phyloP scores from a whole-genome alignment of 1,284 basidiomycete species.

The Fomes fomentarius region DNA sequence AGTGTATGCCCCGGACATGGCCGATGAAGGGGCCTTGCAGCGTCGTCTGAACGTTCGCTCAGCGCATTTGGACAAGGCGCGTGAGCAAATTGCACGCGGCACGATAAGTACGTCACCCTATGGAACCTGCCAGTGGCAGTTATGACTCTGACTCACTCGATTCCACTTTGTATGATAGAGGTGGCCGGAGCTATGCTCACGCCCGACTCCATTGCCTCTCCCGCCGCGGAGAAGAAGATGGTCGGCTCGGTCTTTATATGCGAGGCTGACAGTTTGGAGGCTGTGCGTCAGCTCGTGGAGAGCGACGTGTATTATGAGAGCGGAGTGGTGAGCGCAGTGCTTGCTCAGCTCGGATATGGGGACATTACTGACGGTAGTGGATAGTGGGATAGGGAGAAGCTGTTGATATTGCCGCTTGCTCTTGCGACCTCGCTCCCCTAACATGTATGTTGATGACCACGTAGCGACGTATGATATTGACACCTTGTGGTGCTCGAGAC shows the following conservation, averaged over 20 bases:
- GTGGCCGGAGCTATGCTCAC: constrained; percentile 31
- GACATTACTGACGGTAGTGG: too few species aligned
- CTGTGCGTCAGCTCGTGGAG: constrained; percentile 31
- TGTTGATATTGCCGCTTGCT: too few species aligned
- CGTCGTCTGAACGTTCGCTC: constrained; percentile 38
- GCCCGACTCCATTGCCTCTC: constrained; percentile 26
- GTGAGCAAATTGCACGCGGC: constrained; percentile 23
- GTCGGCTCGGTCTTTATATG: constrained; percentile 33
- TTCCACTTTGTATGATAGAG: constrained; percentile 10
- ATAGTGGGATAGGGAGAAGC: too few species aligned
- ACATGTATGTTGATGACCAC: too few species aligned
- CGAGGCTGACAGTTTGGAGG: constrained; percentile 33
- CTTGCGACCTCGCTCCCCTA: too few species aligned
- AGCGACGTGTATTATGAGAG: constrained; percentile 35
- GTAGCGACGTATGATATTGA: too few species aligned
- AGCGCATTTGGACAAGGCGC: constrained; percentile 35
- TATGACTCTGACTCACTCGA: neutral
- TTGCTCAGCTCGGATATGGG: too few species aligned
- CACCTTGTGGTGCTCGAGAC: too few species aligned
- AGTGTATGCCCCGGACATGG: constrained; percentile 44
- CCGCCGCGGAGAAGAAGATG: constrained; percentile 30
- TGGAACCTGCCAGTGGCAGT: neutral
- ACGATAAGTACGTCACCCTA: constrained; percentile 36
- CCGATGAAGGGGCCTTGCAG: constrained; percentile 36
- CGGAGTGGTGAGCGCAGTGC: constrained; percentile 32